phyloP scores from a whole-genome alignment of 2,329 filamentous ascomycete genomes.

The Fusarium subtropicale region DNA sequence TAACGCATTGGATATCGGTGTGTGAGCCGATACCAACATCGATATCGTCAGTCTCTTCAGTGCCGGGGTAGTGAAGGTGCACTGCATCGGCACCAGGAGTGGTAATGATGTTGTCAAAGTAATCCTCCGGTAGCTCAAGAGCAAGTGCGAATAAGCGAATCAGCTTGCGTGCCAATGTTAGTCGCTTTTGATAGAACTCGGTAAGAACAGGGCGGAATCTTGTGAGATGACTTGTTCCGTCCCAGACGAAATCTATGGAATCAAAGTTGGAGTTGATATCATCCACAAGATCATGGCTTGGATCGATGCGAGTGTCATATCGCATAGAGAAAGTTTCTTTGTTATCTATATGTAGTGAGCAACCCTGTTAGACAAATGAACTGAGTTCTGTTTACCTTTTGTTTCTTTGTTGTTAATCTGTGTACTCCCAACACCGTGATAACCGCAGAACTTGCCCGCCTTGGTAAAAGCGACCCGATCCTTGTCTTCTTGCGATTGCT shows the following conservation, averaged over 20 bases:
- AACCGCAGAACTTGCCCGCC: constrained; percentile 20
- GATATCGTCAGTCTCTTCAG: background rate
- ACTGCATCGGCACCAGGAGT: constrained; percentile 15
- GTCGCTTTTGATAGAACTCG: constrained; percentile 9
- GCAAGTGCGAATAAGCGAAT: constrained; percentile 15
- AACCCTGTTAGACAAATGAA: accelerated
- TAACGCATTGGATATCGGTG: constrained; percentile 15
- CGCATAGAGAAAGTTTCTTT: constrained; percentile 21
- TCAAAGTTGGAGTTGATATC: constrained; percentile 15
- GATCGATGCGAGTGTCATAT: constrained; percentile 15
- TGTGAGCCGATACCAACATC: constrained; percentile 16
- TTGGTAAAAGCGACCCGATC: constrained; percentile 7
- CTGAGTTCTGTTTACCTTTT: background rate
- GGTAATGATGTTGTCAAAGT: constrained; percentile 12
- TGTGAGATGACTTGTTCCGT: constrained; percentile 2
- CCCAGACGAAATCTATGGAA: constrained; percentile 13
- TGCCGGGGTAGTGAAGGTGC: constrained; percentile 18
- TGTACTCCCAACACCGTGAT: constrained; percentile 6
- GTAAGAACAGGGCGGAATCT: background rate
- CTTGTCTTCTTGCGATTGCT: background rate
- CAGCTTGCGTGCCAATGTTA: constrained; percentile 5
- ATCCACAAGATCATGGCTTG: background rate
- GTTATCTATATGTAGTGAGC: background rate
- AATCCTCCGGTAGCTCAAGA: constrained; percentile 4
- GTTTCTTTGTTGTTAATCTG: constrained; percentile 22